A percentile compares a stretch with the other conserved stretches of the same genome.
These are phyloP conservation scores for Cynanchum wilfordii DNA, from an alignment of 257 asterid genomes.

Conservation along the genomic window DNA sequence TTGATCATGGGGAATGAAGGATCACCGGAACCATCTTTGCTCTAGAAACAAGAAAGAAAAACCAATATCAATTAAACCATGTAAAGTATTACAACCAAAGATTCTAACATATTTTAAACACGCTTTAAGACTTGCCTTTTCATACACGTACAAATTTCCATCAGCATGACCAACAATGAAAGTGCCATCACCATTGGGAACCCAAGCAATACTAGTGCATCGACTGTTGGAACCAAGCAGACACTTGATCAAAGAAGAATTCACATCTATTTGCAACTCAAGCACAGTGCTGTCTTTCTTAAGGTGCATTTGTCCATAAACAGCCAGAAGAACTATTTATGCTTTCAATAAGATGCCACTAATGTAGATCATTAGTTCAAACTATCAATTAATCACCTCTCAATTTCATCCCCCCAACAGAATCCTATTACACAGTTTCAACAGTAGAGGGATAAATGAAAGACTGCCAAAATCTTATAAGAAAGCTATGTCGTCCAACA, in stretches of 20 bases:
- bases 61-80: not conserved
- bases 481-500: not conserved
- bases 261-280: not conserved
- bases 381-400: not conserved
- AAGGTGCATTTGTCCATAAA: not conserved
- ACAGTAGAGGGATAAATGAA: not conserved
- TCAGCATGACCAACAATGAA: slow-evolving; percentile 89
- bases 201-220: slow-evolving; percentile 87
- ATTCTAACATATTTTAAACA: not conserved
- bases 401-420: not conserved
- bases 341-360: not conserved
- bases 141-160: slow-evolving; percentile 84
- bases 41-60: slow-evolving; percentile 39
- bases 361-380: not conserved
- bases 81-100: not conserved
- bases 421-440: not conserved
- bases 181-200: slow-evolving; percentile 87
- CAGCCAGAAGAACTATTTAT: not conserved
- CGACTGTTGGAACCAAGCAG: slow-evolving; percentile 57
- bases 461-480: not conserved
- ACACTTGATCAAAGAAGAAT: slow-evolving; percentile 15
- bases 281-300: not conserved
- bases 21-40: slow-evolving; percentile 89
- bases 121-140: slow-evolving; percentile 68
- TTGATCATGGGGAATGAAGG: slow-evolving; percentile 90